Base-by-base conservation (phyloP, 306 rosid species). In the Cucurbita argyrosperma region DNA sequence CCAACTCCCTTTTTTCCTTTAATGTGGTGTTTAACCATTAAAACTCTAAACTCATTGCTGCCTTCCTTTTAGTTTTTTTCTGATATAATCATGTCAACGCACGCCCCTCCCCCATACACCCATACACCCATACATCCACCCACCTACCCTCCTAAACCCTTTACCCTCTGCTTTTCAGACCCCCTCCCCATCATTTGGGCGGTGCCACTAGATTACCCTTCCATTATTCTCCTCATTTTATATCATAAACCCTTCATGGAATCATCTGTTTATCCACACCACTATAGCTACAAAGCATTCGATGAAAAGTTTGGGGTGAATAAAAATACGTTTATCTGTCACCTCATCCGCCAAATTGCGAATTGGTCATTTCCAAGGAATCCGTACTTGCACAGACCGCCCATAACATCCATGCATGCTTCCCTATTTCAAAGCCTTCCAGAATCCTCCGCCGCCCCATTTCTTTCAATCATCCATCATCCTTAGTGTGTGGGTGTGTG, bases 351-450 rank as follows among this genome's bases (percentile, higher is more conserved):
- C 19, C 23, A 23, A 49, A 23, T 46, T 50, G 74, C 3, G 21
- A 49, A 50, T 23, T 65, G 75, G 47, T 72, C 79, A 71, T 72
- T 78, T 64, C 83, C 84, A 70, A 83, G 51, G 54, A 59, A 39
- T 65, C 67, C 14, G 46, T 52, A 75, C 16, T 35, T 13, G 37
- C 77, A 79, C 69, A 72, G 71, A 39, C 7, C 76, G 74, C 78
- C 71, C 83, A 68, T 53, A 75, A 58, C 64, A 72, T 68, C 76
- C 79, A 77, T 76, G 64, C 42, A 56, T 76, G 37, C 26, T 54
- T 55, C 65, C 66, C 66, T 39, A 55, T 57, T 73, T 66, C 72
- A 45, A 66, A 38, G 38, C 37, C 19, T 38, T 16, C n/a, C 14
- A 53, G 7, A 68, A 47, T 46, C 45, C 60, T 46, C 45, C 60